Base-by-base conservation (phyloP, 2,329 filamentous ascomycete species). In the Fusarium temperatum region DNA sequence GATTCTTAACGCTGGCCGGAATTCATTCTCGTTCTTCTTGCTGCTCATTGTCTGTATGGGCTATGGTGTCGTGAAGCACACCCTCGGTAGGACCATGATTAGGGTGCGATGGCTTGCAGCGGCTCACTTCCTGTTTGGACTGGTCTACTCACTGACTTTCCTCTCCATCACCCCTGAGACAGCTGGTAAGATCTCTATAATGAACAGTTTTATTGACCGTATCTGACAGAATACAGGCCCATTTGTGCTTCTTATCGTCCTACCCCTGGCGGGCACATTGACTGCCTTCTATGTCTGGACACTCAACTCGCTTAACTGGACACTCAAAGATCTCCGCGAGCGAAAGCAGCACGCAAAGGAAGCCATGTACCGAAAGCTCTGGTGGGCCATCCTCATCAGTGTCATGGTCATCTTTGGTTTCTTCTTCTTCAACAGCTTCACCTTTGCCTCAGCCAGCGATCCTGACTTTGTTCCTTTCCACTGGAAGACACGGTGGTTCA, bases 231-330 rank as follows among this genome's bases (percentile, higher is more conserved):
- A 14, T 10, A 11, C 39, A 89, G 96, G 96, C 0, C 95, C 95
- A 2, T 90, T 98, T 56, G 93, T 99, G 9, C 90, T 99, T 10
- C 90, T 99, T 55, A 95, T 99, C 76, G 95, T 99, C 35, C 89
- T 99, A 22, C 96, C 96, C 2, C 88, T 99, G 28, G 95, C 96
- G 8, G 95, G 90, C 53, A 98, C 96, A 1, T 85, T 99, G 72
- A 99, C 96, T 24, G 95, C 94, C 17, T 99, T 99, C 83, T 99
- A 99, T 83, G 94, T 99, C 70, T 99, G 96, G 96, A 99, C 96
- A 1, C 88, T 99, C 74, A 98, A 98, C 85, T 97, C 95, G 28
- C 89, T 99, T 66, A 98, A 96, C 82, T 88, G 92, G 66, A 99
- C 96, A 0, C 96, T 98, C 85, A 98, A 98, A 84, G 96, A 98